Evolutionary conservation across 768 basidiomycete species (phyloP), one percentile per base, ranked within the genome.

Genomic region (Tulasnella sp.): DNA sequence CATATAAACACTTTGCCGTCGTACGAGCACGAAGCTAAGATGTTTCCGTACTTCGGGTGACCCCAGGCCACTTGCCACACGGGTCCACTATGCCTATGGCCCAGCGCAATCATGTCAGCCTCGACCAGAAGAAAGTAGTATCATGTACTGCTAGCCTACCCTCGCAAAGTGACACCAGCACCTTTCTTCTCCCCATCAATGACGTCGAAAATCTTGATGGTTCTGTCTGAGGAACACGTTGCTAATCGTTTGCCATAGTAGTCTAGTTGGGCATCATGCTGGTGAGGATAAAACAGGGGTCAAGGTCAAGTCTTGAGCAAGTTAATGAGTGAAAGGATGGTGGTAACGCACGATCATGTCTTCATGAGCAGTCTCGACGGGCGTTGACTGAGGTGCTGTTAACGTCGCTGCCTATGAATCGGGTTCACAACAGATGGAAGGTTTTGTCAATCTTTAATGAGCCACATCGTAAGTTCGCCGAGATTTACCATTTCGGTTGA

Each of bases 1-100:
- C 97, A 99, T 79, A 99, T 95, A 83, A 98, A 88, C 25, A 97
- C 97, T 80, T 97, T 94, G 67, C 97, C 96, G 80, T 99, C 97
- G 82, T 99, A 99, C 5, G 96, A 97, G 81, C 95, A 97, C n/a
- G 94, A 96, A 37, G 97, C 97, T 73, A 99, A 89, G 80, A 99
- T 97, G 78, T 92, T 90, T 1, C 97, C 97, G 80, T 93, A 99
- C 83, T 95, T 97, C 34, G 97, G 97, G 80, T 99, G 97, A 2
- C 93, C 97, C 97, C 97, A 99, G 31, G 96, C 89, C 71, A 99
- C 91, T 80, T 97, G 95, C 96, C 97, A 99, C 45, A 99, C 96
- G 8, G 97, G 97, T 12, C 97, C 96, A 3, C 93, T 93, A 83
- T 99, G 97, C 52, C 96, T 97, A 78, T 70, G 64, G 73, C 45